Conservation (phyloP, 345 rosid species). For the Litchi chinensis region DNA sequence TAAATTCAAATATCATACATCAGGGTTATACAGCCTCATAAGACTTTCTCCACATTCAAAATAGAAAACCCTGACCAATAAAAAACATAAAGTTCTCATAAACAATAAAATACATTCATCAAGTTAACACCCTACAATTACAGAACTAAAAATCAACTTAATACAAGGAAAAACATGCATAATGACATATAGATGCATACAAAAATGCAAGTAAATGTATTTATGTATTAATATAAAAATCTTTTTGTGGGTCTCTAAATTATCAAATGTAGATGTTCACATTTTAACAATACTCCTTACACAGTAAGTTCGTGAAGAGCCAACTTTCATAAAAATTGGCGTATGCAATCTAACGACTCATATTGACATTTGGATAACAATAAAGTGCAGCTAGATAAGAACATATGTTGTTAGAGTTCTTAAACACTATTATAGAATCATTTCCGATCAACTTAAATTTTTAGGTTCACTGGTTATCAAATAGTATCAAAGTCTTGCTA, state of each 20-base stretch:
- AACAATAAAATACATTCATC: neutral
- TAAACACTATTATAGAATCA: too few relatives aligned
- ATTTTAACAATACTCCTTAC: neutral
- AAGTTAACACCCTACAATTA: constrained; percentile 8
- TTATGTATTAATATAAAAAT: neutral
- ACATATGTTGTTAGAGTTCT: too few relatives aligned
- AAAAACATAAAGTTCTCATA: neutral
- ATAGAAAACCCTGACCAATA: neutral
- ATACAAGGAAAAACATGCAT: neutral
- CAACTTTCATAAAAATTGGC: neutral
- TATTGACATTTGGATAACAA: neutral
- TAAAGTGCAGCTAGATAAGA: neutral
- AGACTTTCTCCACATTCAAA: neutral
- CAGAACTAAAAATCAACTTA: neutral
- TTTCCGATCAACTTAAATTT: too few relatives aligned
- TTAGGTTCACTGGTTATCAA: too few relatives aligned
- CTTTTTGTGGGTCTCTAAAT: neutral
- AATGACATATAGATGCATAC: neutral
- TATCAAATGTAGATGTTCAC: neutral
- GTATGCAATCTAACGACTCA: neutral
- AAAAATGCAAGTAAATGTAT: neutral
- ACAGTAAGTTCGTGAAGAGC: neutral
- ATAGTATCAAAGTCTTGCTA: too few relatives aligned
- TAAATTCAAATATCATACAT: neutral
- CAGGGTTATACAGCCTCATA: neutral